Conservation (phyloP, 768 basidiomycete genomes). For the Podaxis sp. region DNA sequence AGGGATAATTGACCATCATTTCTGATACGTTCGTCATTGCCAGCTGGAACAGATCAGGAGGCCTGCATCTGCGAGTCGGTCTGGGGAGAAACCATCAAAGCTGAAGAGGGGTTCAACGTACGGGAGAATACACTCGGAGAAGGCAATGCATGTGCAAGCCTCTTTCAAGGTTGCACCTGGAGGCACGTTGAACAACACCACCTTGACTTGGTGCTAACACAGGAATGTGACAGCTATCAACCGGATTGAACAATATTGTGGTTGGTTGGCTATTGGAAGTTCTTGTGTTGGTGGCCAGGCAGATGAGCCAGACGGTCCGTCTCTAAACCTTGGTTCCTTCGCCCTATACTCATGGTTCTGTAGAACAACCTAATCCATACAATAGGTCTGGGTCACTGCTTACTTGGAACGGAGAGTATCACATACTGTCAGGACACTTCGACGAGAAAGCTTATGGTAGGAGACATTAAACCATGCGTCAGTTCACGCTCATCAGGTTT, state of each 20-base stretch:
- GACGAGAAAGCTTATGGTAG: conserved; percentile 8
- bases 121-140: not conserved
- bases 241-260: conserved; percentile 46
- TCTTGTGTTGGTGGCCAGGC: conserved; percentile 44
- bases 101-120: not conserved
- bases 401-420: conserved; percentile 32
- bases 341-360: not conserved
- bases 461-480: conserved; percentile 15
- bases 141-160: conserved; percentile 2
- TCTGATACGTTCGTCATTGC: not conserved
- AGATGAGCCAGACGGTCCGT: conserved; percentile 32
- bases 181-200: conserved; percentile 29
- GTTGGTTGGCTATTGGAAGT: conserved; percentile 43
- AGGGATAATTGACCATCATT: not conserved
- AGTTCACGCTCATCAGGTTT: not conserved
- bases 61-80: not conserved
- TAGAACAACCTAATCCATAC: conserved; percentile 39
- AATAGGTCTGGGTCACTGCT: conserved; percentile 49
- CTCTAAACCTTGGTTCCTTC: conserved; percentile 11
- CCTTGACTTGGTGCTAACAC: not conserved
- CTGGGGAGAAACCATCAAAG: not conserved
- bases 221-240: conserved; percentile 40
- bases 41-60: conserved; percentile 5
- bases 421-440: conserved; percentile 23
- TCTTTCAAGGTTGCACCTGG: conserved; percentile 47